Evolutionary conservation across 345 rosid genomes (phyloP).

Genomic region (Pistacia integerrima): DNA sequence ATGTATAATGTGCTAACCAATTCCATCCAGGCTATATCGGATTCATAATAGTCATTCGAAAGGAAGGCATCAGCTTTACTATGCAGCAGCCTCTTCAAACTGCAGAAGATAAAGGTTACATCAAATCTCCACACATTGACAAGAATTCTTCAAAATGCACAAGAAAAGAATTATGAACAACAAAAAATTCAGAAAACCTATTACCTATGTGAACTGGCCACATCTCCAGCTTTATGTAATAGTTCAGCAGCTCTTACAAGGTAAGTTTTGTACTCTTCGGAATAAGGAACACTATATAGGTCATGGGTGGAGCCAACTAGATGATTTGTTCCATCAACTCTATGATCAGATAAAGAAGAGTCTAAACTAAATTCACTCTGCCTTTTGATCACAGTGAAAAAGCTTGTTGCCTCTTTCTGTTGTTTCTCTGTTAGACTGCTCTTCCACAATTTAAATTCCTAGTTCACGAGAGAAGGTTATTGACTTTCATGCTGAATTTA

Average conservation of each 20-base stretch:
- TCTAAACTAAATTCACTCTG: slow-evolving; percentile 53
- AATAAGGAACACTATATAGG: slow-evolving; percentile 66
- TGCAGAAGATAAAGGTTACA: slow-evolving; percentile 31
- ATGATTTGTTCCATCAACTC: slow-evolving; percentile 30
- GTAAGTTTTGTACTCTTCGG: slow-evolving; percentile 61
- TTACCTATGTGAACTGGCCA: slow-evolving; percentile 74
- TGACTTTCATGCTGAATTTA: slow-evolving; percentile 3
- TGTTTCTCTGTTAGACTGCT: slow-evolving; percentile 51
- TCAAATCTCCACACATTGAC: slow-evolving; percentile 6
- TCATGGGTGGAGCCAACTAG: slow-evolving; percentile 41
- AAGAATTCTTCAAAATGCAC: not conserved
- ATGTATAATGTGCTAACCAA: slow-evolving; percentile 53
- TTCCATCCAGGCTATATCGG: slow-evolving; percentile 98
- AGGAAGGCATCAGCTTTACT: slow-evolving; percentile 89
- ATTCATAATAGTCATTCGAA: slow-evolving; percentile 85
- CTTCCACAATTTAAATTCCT: slow-evolving; percentile 87
- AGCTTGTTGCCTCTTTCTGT: slow-evolving; percentile 63
- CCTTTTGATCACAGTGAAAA: slow-evolving; percentile 80
- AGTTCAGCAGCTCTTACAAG: slow-evolving; percentile 68
- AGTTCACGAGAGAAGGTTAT: slow-evolving; percentile 26
- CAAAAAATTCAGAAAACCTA: slow-evolving; percentile 14
- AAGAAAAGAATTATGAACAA: slow-evolving; percentile 5
- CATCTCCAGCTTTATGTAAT: slow-evolving; percentile 82
- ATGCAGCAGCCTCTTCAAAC: slow-evolving; percentile 87
- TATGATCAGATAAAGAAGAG: slow-evolving; percentile 34